Percentiles rank a stretch among this genome's conserved stretches.
Evolutionary conservation across 163 green algal species (phyloP).

Genomic region (Prototheca cutis): DNA sequence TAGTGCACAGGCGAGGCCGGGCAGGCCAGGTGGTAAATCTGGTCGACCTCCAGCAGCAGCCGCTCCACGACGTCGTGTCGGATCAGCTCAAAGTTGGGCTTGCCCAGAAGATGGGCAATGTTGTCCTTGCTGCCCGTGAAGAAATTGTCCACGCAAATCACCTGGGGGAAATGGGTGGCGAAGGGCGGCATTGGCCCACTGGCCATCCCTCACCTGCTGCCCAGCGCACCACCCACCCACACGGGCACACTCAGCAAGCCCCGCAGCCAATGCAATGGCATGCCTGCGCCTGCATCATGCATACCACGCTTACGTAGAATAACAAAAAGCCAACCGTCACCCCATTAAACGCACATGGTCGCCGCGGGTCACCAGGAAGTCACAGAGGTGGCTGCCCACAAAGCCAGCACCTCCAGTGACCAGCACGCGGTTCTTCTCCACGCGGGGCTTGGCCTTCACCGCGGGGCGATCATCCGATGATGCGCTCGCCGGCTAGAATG

Average conservation of each 20-base stretch:
- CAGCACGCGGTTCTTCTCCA: constrained; percentile 73
- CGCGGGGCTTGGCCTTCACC: constrained; percentile 78
- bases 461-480: constrained; percentile 18
- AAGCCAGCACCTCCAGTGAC: constrained; percentile 92
- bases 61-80: constrained; percentile 94
- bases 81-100: constrained; percentile 89
- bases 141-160: constrained; percentile 99
- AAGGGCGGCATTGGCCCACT: too few species aligned
- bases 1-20: constrained; percentile 97
- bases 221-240: too few species aligned
- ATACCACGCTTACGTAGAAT: too few species aligned
- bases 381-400: constrained; percentile 85
- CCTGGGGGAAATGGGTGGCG: constrained; percentile 51
- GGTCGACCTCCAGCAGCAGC: constrained; percentile 93
- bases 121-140: constrained; percentile 99
- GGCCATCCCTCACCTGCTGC: too few species aligned
- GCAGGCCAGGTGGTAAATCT: constrained; percentile 98
- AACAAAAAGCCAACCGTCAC: too few species aligned
- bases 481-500: not conserved
- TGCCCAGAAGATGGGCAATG: constrained; percentile 73
- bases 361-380: constrained; percentile 75
- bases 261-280: too few species aligned
- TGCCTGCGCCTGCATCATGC: not conserved
- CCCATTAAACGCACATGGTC: constrained; percentile 81
- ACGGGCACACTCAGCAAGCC: too few species aligned